Evolutionary conservation across 202 grass and related monocot genomes (phyloP), one percentile per base, ranked within the genome.

Genomic region (Schoenoplectus tabernaemontani): DNA sequence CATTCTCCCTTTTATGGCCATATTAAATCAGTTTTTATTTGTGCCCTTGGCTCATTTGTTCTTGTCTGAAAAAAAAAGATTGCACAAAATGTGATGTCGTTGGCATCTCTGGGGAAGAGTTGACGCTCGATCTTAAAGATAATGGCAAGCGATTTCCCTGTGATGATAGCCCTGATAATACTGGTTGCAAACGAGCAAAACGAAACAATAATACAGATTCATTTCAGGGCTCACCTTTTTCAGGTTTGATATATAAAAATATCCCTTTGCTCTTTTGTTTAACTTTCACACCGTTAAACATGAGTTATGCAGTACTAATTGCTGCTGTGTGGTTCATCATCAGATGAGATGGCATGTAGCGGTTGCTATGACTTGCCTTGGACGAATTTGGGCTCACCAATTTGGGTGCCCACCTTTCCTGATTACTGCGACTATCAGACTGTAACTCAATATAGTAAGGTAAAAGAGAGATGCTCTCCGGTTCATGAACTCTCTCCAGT

Each of bases 131-230:
- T 80, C 51, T 80, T 34, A 80, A 80, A 72, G 89, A 79, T 59
- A 81, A 87, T 72, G 63, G 81, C 65, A 94, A 94, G 78, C 80
- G 87, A 28, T 42, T 82, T 42, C 28, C 70, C 83, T 70, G 76
- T 69, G 70, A 94, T 84, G 70, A 62, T 56, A 85, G 83, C n/a
- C 59, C 84, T 83, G 87, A 63, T 53, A 82, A 87, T 76, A 56
- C 74, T 73, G 78, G 71, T 64, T 80, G 84, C 78, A 94, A 94
- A 64, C 92, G 81, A 48, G 70, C 43, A 24, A 94, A 84, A 76
- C 91, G 87, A 83, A 71, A 63, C 37, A 76, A 85, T 9, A 65
- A 89, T 64, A 34, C 19, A 30, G 78, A 64, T 80, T 65, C 23
- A 10, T 33, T 64, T 65, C 43, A 26, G 30, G 63, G 59, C 43